A percentile compares a stretch with the other conserved stretches of the same genome.
These are phyloP conservation scores for Rhodosporidiobolus odoratus DNA, from an alignment of 768 basidiomycete species.

Conservation along the genomic window DNA sequence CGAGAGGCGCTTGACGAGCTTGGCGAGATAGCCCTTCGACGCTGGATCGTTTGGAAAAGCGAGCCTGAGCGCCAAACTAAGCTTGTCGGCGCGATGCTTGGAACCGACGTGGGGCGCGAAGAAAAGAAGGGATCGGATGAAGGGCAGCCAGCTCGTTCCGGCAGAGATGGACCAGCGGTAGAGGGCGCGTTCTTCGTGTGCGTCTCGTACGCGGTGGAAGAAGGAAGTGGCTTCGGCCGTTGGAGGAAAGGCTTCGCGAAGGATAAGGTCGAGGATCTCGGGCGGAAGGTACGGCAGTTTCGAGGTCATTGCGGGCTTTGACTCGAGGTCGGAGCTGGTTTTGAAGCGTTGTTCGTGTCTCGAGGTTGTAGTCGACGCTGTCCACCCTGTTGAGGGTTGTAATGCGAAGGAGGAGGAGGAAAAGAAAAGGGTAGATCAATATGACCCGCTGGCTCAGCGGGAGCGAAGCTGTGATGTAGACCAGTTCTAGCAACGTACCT, in stretches of 20 bases:
- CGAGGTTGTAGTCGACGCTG: too few species aligned
- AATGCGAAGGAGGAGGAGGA: too few species aligned
- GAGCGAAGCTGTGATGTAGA: too few species aligned
- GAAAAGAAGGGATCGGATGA: conserved; percentile 6
- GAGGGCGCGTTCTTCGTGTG: neutral
- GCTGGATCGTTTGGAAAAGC: conserved; percentile 61
- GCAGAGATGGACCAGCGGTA: too few species aligned
- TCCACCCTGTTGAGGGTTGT: too few species aligned
- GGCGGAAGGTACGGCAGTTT: neutral
- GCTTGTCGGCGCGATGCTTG: neutral
- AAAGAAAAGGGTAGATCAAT: too few species aligned
- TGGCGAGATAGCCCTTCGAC: conserved; percentile 73
- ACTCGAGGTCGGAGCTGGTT: too few species aligned
- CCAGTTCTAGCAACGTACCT: too few species aligned
- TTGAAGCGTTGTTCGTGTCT: too few species aligned
- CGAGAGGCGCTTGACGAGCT: conserved; percentile 56
- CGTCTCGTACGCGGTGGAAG: neutral
- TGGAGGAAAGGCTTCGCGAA: neutral
- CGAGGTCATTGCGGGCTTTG: too few species aligned
- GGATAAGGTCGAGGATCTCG: conserved; percentile 11
- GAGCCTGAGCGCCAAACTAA: neutral
- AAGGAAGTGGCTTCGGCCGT: neutral
- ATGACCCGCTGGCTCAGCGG: too few species aligned
- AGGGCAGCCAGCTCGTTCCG: neutral
- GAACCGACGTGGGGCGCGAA: neutral